phyloP scores from a whole-genome alignment of 805 yeast species.

The Saturnispora zaruensis region DNA sequence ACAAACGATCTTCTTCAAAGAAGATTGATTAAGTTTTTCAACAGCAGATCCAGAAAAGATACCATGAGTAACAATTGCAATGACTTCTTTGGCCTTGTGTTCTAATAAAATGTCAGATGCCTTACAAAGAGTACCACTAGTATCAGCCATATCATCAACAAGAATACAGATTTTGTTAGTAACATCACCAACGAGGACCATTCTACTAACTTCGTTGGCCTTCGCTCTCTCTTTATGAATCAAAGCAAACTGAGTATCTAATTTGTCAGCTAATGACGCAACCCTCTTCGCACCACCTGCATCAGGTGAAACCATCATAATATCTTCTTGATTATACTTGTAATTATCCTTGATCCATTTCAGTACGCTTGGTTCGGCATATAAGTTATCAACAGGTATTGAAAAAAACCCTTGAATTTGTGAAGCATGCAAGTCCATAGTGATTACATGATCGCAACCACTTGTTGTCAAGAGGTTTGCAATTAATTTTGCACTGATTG shows the following conservation, averaged over 20 bases:
- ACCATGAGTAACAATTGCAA: conserved; percentile 95
- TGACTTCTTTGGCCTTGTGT: conserved; percentile 75
- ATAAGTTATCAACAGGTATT: conserved; percentile 91
- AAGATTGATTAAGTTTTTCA: conserved; percentile 58
- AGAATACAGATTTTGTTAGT: conserved; percentile 71
- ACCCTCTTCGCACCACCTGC: conserved; percentile 99
- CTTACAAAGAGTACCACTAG: conserved; percentile 93
- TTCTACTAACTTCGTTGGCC: conserved; percentile 89
- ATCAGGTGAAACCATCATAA: conserved; percentile 90
- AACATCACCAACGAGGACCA: conserved; percentile 97
- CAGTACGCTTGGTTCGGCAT: conserved; percentile 88
- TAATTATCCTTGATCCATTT: conserved; percentile 62
- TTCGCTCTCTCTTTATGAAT: conserved; percentile 93
- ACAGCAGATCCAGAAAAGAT: conserved; percentile 82
- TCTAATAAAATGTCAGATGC: conserved; percentile 82
- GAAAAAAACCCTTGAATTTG: conserved; percentile 96
- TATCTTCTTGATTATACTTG: conserved; percentile 31
- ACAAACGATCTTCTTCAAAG: conserved; percentile 69
- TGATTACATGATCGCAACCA: conserved; percentile 91
- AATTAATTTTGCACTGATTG: conserved; percentile 88
- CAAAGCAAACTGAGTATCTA: conserved; percentile 88
- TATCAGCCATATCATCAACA: conserved; percentile 97
- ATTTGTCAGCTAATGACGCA: conserved; percentile 84
- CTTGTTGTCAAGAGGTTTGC: conserved; percentile 89
- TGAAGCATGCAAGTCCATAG: conserved; percentile 95